phyloP scores from a whole-genome alignment of 768 basidiomycete species.

The Hypsizygus marmoreus region DNA sequence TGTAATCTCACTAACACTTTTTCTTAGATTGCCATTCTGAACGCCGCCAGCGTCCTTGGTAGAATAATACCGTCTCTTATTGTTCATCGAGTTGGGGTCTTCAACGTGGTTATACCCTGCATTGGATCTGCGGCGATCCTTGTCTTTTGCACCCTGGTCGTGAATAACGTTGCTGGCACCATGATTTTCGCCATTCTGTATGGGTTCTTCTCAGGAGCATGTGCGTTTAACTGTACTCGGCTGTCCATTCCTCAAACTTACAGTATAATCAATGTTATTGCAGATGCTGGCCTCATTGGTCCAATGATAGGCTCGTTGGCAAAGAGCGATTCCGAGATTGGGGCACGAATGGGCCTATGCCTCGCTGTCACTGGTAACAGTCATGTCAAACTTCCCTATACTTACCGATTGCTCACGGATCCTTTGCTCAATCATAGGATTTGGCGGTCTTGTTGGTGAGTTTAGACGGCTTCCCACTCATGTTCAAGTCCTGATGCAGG shows the following conservation, averaged over 20 bases:
- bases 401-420: not conserved
- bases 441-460: constrained; percentile 24
- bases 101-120: constrained; percentile 32
- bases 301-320: constrained; percentile 48
- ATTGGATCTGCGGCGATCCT: constrained; percentile 28
- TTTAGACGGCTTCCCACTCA: no score
- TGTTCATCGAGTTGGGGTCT: constrained; percentile 28
- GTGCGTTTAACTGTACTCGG: constrained; percentile 24
- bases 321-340: constrained; percentile 49
- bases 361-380: constrained; percentile 30
- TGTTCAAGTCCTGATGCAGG: not conserved
- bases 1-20: constrained; percentile 23
- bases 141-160: constrained; percentile 38
- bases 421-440: constrained; percentile 13
- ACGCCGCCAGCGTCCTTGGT: constrained; percentile 45
- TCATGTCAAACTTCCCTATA: not conserved
- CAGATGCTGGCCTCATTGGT: constrained; percentile 43
- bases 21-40: constrained; percentile 51
- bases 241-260: constrained; percentile 5
- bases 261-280: not conserved
- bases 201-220: constrained; percentile 44
- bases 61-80: constrained; percentile 38
- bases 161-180: constrained; percentile 28
- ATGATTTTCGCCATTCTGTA: constrained; percentile 36
- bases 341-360: constrained; percentile 52